phyloP scores from a whole-genome alignment of 2,329 filamentous ascomycete genomes.

The Monosporascus sp. region DNA sequence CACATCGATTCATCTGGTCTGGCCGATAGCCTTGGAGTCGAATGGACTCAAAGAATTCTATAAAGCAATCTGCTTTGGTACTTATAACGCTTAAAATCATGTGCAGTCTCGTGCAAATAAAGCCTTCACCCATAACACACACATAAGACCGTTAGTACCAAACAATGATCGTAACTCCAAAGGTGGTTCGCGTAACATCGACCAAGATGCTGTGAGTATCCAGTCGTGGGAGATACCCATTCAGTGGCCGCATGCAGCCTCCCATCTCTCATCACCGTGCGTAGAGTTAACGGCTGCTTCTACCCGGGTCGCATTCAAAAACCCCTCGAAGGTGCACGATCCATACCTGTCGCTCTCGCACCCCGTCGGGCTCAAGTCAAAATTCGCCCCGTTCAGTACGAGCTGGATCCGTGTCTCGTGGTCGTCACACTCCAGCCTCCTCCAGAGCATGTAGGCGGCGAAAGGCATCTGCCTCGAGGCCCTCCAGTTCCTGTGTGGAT shows the following conservation, averaged over 20 bases:
- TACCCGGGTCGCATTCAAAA: constrained; percentile 9
- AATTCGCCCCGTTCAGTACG: constrained; percentile 18
- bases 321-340: constrained; percentile 14
- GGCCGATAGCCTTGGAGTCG: no score
- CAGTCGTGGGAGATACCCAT: no score
- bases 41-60: no score
- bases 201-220: no score
- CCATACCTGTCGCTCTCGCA: constrained; percentile 16
- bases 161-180: no score
- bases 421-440: constrained; percentile 11
- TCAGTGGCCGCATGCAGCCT: constrained; percentile 5
- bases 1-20: no score
- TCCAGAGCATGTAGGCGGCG: constrained; percentile 17
- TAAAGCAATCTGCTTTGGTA: no score
- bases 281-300: constrained; percentile 12
- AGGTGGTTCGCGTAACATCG: no score
- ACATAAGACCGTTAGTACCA: no score
- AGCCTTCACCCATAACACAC: no score
- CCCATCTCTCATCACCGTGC: constrained; percentile 15
- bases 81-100: no score
- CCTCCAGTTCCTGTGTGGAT: constrained; percentile 14
- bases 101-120: no score
- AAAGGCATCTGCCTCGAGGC: constrained; percentile 16
- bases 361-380: constrained; percentile 13
- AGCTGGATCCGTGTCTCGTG: constrained; percentile 13